Evolutionary conservation across 495 filamentous ascomycete species (phyloP), one percentile per base, ranked within the genome.

Genomic region (Aspergillus asperescens): DNA sequence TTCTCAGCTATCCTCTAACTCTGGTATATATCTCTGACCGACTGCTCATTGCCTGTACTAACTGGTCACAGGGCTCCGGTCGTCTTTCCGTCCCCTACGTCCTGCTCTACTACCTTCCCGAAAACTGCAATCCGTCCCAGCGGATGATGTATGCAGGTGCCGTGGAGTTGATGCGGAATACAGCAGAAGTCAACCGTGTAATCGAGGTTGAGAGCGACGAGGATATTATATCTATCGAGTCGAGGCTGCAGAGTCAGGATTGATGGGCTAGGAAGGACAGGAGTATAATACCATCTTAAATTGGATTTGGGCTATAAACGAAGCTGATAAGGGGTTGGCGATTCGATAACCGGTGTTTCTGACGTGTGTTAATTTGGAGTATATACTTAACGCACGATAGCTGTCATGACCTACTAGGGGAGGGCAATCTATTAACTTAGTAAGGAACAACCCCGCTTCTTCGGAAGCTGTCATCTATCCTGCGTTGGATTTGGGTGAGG

Each of bases 101-200:
- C 35, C 81, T 98, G 63, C 72, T 98, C 31, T 95, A 90, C 73
- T 96, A 91, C 69, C 79, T 96, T 41, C 93, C 93, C 15, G 85
- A 81, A 39, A 95, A 91, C 39, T 90, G 88, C 72, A 95, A 93
- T 66, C 78, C 74, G 54, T 85, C 86, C 55, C 68, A 85, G 63
- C 83, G 88, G 44, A 97, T 96, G 93, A 78, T 90, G 72, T 98
- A 98, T 70, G 93, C 93, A 15, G 84, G 89, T 16, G 92, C 92
- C 20, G 95, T 94, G 67, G 92, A 98, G 72, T 70, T 96, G 69
- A 88, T 98, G 82, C 83, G 91, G 56, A 94, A 85, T 60, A 90
- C 87, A 47, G 86, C 87, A 8, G 89, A 95, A 71, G 88, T 89
- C 23, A 85, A 85, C 24, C 81, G 80, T 53, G 84, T 95, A 7